phyloP scores from a whole-genome alignment of 495 filamentous ascomycete genomes.

The Tuber umbilicatum region DNA sequence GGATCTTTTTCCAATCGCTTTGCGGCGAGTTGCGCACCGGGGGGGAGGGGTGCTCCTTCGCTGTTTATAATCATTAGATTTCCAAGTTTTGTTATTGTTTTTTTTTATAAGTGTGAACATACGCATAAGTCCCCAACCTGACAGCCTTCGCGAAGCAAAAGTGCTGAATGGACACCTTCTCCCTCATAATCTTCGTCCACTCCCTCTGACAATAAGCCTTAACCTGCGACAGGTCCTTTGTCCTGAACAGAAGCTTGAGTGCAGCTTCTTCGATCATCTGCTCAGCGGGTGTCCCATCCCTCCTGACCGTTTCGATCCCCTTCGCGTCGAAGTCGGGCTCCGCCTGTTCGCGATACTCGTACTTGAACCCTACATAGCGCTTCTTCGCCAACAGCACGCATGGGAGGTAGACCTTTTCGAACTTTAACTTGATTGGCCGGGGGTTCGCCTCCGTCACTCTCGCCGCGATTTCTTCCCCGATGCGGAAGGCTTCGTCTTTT shows the following conservation, averaged over 20 bases:
- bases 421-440: constrained; percentile 88
- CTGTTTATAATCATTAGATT: constrained; percentile 43
- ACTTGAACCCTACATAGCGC: constrained; percentile 96
- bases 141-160: constrained; percentile 94
- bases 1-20: constrained; percentile 78
- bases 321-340: constrained; percentile 95
- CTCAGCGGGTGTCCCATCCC: constrained; percentile 90
- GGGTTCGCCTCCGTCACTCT: constrained; percentile 86
- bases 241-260: constrained; percentile 80
- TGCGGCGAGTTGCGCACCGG: constrained; percentile 80
- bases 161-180: constrained; percentile 81
- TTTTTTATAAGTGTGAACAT: not conserved
- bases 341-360: constrained; percentile 68
- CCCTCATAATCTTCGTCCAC: constrained; percentile 88
- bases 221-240: constrained; percentile 78
- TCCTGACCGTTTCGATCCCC: constrained; percentile 91
- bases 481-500: constrained; percentile 78
- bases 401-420: constrained; percentile 96
- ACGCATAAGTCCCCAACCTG: constrained; percentile 71
- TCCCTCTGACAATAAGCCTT: constrained; percentile 87
- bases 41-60: constrained; percentile 67
- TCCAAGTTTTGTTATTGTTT: not conserved
- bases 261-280: constrained; percentile 97
- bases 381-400: constrained; percentile 94
- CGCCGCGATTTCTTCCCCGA: constrained; percentile 88